Conservation (phyloP, 2,329 filamentous ascomycete genomes). For the Clonostachys rhizophaga region DNA sequence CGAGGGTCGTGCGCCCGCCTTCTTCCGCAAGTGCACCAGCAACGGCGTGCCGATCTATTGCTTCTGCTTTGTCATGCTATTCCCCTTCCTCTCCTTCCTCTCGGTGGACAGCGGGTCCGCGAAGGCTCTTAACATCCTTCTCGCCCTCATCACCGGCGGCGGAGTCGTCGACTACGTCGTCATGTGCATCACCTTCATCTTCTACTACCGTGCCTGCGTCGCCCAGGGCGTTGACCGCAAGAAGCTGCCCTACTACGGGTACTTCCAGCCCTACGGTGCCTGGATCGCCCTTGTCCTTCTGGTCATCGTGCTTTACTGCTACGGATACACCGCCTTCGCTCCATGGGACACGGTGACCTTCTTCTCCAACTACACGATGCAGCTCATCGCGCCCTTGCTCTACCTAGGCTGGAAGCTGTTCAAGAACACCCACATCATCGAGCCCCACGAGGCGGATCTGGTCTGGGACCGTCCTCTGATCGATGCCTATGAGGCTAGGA, state of each 20-base stretch:
- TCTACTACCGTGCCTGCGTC: conserved; percentile 45
- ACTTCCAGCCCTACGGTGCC: conserved; percentile 53
- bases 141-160: conserved; percentile 51
- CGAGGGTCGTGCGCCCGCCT: conserved; percentile 39
- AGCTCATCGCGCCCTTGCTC: conserved; percentile 45
- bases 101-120: conserved; percentile 41
- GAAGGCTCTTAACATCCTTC: conserved; percentile 46
- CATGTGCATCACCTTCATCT: conserved; percentile 38
- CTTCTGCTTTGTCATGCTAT: conserved; percentile 46
- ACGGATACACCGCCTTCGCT: conserved; percentile 50
- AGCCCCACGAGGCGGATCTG: conserved; percentile 50
- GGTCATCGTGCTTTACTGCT: conserved; percentile 37
- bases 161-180: conserved; percentile 60
- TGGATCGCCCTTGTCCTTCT: conserved; percentile 38
- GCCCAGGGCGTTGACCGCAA: conserved; percentile 47
- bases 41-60: conserved; percentile 58
- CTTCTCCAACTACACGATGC: conserved; percentile 53
- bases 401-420: conserved; percentile 61
- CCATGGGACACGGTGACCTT: conserved; percentile 42
- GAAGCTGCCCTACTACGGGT: conserved; percentile 51
- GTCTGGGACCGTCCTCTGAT: conserved; percentile 56
- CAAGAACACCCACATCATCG: conserved; percentile 51
- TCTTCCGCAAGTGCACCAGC: conserved; percentile 54
- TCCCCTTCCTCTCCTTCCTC: conserved; percentile 49
- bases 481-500: conserved; percentile 49